These are phyloP conservation scores for Hordeum vulgare DNA, from an alignment of 176 grass and related monocot species.

Conservation along the genomic window DNA sequence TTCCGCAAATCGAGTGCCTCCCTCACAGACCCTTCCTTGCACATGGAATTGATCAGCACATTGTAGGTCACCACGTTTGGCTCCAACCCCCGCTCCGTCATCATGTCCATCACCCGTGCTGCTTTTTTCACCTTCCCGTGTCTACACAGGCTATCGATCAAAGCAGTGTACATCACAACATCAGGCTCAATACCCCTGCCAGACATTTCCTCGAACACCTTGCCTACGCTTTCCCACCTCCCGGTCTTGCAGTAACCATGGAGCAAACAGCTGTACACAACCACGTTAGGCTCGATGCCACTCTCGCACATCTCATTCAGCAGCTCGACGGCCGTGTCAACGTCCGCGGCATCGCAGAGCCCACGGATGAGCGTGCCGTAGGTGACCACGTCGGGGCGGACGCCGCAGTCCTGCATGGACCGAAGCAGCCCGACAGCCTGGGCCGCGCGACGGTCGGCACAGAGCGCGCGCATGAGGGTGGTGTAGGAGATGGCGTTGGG, in stretches of 20 bases:
- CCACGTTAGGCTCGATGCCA: constrained; percentile 26
- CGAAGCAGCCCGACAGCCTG: constrained; percentile 35
- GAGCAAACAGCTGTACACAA: constrained; percentile 40
- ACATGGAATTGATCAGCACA: constrained; percentile 49
- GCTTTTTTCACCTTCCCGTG: constrained; percentile 41
- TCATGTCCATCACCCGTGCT: constrained; percentile 30
- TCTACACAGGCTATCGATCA: constrained; percentile 64
- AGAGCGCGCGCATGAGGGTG: constrained; percentile 39
- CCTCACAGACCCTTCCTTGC: constrained; percentile 34
- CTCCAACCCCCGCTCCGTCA: constrained; percentile 44
- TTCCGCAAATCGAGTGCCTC: constrained; percentile 16
- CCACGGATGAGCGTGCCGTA: constrained; percentile 37
- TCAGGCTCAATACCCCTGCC: constrained; percentile 20
- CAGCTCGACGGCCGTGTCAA: constrained; percentile 23
- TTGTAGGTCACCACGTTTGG: constrained; percentile 53
- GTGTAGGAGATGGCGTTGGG: constrained; percentile 36
- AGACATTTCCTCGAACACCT: constrained; percentile 58
- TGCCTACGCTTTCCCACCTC: constrained; percentile 39
- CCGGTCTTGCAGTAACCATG: constrained; percentile 53
- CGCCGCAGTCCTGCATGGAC: constrained; percentile 24
- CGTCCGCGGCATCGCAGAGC: constrained; percentile 30
- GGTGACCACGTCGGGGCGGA: constrained; percentile 35
- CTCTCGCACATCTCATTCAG: constrained; percentile 33
- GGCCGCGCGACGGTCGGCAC: constrained; percentile 14
- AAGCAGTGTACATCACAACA: constrained; percentile 41